Percentiles rank a stretch among this genome's conserved stretches.
phyloP scores from a whole-genome alignment of 768 basidiomycete species.

The Brasilioporus rufonigricans region DNA sequence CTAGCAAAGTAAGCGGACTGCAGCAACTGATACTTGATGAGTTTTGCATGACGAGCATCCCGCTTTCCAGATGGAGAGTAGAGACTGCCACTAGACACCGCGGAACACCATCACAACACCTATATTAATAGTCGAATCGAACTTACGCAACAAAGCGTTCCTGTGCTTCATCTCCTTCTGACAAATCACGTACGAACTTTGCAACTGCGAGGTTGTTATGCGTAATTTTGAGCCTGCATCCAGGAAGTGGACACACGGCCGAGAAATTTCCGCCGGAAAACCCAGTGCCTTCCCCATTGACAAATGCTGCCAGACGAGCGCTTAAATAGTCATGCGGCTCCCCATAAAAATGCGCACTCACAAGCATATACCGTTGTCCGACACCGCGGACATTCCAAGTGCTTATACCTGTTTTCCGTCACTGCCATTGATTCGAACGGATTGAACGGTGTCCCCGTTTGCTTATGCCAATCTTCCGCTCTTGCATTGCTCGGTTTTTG shows the following conservation, averaged over 20 bases:
- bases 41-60: constrained; percentile 20
- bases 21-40: constrained; percentile 27
- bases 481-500: constrained; percentile 3
- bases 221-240: constrained; percentile 41
- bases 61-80: constrained; percentile 18
- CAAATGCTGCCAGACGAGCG: constrained; percentile 35
- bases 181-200: constrained; percentile 44
- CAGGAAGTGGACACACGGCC: constrained; percentile 34
- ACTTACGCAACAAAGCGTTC: constrained; percentile 37
- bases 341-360: constrained; percentile 29
- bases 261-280: constrained; percentile 46
- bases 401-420: constrained; percentile 14
- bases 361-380: constrained; percentile 11
- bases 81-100: constrained; percentile 34
- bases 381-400: constrained; percentile 34
- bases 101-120: constrained; percentile 2
- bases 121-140: neutral
- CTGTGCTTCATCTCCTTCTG: constrained; percentile 16
- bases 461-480: neutral
- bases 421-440: constrained; percentile 24
- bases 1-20: constrained; percentile 21
- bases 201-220: constrained; percentile 40
- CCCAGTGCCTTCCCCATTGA: constrained; percentile 41
- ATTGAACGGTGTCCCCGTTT: constrained; percentile 4
- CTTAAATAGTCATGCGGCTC: neutral